These are phyloP conservation scores for Nidula niveotomentosa DNA, from an alignment of 1,284 basidiomycete species.

Conservation along the genomic window DNA sequence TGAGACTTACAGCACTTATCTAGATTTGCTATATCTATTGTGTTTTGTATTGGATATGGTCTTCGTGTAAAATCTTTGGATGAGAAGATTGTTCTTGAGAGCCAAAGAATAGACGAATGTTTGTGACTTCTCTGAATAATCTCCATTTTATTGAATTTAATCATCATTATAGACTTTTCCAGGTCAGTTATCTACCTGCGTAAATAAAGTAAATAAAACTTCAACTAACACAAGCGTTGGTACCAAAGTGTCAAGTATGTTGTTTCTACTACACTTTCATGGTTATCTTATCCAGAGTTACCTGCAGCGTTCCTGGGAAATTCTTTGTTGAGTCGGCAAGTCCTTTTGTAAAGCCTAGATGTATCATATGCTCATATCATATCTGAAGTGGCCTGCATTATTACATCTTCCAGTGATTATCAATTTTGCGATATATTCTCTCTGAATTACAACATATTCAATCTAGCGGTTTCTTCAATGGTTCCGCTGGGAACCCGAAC, in stretches of 20 bases:
- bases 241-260: background rate
- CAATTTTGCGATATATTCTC: background rate
- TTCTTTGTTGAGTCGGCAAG: background rate
- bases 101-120: background rate
- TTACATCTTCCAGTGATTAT: background rate
- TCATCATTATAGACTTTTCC: no score
- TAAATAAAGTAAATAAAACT: no score
- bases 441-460: background rate
- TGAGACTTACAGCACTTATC: background rate
- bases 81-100: background rate
- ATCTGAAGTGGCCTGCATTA: background rate
- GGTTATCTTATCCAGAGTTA: background rate
- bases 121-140: background rate
- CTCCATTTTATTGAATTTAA: background rate
- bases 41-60: background rate
- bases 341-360: background rate
- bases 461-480: constrained; percentile 10
- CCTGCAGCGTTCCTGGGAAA: background rate
- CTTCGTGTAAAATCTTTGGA: background rate
- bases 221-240: background rate
- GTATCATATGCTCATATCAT: background rate
- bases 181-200: no score
- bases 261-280: background rate
- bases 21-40: background rate
- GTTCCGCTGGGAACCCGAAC: constrained; percentile 16